Conservation (phyloP, 1,284 basidiomycete species). For the Stygiomarasmius scandens region DNA sequence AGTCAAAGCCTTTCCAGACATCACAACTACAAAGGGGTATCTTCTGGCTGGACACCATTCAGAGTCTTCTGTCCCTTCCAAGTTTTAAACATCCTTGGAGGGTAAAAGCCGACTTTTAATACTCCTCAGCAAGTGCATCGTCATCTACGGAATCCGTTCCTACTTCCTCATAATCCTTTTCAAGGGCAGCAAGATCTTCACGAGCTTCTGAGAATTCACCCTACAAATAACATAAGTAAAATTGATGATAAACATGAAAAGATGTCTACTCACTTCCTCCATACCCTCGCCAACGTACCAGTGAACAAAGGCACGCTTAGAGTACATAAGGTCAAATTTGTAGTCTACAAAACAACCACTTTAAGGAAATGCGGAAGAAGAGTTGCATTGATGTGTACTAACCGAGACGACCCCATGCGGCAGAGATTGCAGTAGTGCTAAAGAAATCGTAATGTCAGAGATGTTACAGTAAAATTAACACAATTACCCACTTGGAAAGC, state of each 20-base stretch:
- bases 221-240: constrained; percentile 27
- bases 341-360: constrained; percentile 65
- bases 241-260: not conserved
- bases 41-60: not conserved
- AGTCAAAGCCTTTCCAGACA: not conserved
- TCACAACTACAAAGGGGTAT: not conserved
- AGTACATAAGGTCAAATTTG: constrained; percentile 98
- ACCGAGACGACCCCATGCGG: constrained; percentile 93
- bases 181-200: constrained; percentile 95
- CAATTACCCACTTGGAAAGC: constrained; percentile 75
- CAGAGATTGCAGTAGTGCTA: constrained; percentile 92
- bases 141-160: constrained; percentile 88
- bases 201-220: constrained; percentile 98
- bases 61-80: too few relatives aligned
- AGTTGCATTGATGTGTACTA: constrained; percentile 21
- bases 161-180: constrained; percentile 97
- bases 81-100: too few relatives aligned
- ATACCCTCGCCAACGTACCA: constrained; percentile 99
- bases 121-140: constrained; percentile 81
- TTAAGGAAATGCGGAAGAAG: not conserved
- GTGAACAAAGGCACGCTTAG: constrained; percentile 95
- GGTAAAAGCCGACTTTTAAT: constrained; percentile 44
- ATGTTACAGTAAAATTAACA: not conserved
- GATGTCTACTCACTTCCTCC: constrained; percentile 71
- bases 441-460: not conserved